A percentile compares a stretch with the other conserved stretches of the same genome.
phyloP scores from a whole-genome alignment of 305 asterid species.

The Stenogyne calaminthoides region DNA sequence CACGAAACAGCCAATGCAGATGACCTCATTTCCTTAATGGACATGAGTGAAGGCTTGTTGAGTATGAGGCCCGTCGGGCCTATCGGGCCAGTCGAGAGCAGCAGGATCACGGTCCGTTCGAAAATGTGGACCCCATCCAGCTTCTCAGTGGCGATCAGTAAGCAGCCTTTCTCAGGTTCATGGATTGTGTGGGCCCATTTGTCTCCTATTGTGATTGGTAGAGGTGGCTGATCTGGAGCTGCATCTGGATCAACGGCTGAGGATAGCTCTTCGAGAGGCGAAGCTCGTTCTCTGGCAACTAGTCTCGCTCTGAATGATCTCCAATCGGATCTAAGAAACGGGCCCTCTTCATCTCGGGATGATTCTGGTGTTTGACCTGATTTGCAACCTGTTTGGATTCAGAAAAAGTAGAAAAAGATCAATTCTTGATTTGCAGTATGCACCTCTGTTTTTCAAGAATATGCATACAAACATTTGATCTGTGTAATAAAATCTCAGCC shows the following conservation, averaged over 20 bases:
- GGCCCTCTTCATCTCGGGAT: conserved; percentile 56
- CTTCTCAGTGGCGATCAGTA: conserved; percentile 76
- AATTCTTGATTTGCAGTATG: background rate
- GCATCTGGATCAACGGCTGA: conserved; percentile 38
- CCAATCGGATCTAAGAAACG: conserved; percentile 59
- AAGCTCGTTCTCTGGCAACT: conserved; percentile 51
- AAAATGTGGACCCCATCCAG: conserved; percentile 92
- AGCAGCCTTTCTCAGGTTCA: conserved; percentile 82
- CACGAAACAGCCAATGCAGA: conserved; percentile 50
- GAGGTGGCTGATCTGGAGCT: conserved; percentile 27
- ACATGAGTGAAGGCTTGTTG: conserved; percentile 88
- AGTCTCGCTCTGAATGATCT: conserved; percentile 73
- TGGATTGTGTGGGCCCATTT: conserved; percentile 84
- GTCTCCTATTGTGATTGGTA: conserved; percentile 41
- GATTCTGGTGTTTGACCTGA: conserved; percentile 47
- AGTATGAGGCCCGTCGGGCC: conserved; percentile 80
- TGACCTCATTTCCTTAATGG: conserved; percentile 77
- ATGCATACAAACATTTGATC: background rate
- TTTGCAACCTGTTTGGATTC: conserved; percentile 47
- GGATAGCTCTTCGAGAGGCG: conserved; percentile 32
- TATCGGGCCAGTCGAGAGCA: conserved; percentile 62
- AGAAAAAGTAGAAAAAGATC: background rate
- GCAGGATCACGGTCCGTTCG: conserved; percentile 71
- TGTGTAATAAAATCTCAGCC: background rate
- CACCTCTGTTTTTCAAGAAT: background rate